Evolutionary conservation across 208 protist species (phyloP), one percentile per base, ranked within the genome.

Genomic region (Trypanosoma cruzi): DNA sequence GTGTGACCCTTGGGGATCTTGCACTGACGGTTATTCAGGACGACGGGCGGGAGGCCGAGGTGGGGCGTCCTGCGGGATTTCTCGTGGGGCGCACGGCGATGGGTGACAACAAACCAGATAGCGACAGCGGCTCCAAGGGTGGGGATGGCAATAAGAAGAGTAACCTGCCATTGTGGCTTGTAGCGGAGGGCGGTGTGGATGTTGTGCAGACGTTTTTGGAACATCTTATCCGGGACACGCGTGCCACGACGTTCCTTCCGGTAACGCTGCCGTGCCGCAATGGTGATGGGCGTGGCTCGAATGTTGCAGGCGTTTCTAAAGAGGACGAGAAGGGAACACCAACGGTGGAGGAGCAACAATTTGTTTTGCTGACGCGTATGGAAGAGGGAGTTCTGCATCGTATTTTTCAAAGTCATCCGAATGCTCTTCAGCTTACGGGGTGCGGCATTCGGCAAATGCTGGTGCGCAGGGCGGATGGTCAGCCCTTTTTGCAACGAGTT

Each of bases 331-430:
- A 40, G 37, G 26, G 28, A 31, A 42, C n/a, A 32, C 31, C 10
- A 44, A 44, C 14, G 2, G 31, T 34, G 10, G 60, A 56, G 32
- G 55, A 68, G 36, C 61, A 80, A 31, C 58, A 56, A 22, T 80
- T 75, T 32, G 52, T 84, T 34, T 46, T 72, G 22, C 69, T 89
- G 28, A 76, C 77, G 8, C 79, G 84, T 18, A 75, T 79, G 0
- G 87, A 93, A 55, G 87, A 93, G 60, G 81, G 77, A 54, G 80
- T 84, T 24, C 63, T 93, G 55, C 75, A 85, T 32, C 77, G 79
- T 58, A 80, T 90, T 29, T 77, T 93, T 26, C 75, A 86, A 58
- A 82, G 84, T 50, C 88, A 93, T 66, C 77, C 80, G 2, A 32
- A 67, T 48, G 79, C 79, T 2, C 42, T 77, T 0, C 61, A 74